phyloP scores from a whole-genome alignment of 2,329 filamentous ascomycete genomes.

The Zalaria sp. region DNA sequence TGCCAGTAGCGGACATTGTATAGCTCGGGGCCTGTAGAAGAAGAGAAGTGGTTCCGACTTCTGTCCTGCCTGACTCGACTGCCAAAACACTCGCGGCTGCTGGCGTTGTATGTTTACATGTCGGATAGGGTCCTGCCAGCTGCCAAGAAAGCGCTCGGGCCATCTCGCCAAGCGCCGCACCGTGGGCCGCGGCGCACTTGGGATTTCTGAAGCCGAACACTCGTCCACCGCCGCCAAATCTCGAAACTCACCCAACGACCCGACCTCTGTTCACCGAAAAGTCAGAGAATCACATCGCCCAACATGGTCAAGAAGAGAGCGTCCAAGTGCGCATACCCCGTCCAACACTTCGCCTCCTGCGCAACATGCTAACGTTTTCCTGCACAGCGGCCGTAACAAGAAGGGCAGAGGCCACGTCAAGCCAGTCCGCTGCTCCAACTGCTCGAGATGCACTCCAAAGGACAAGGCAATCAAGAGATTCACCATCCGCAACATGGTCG shows the following conservation, averaged over 20 bases:
- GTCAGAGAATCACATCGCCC: conserved; percentile 27
- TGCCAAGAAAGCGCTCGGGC: too few species aligned
- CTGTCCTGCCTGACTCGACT: too few species aligned
- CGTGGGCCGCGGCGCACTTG: too few species aligned
- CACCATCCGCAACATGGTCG: conserved; percentile 99
- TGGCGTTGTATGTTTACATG: too few species aligned
- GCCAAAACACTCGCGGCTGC: too few species aligned
- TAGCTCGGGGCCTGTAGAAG: conserved; percentile 4
- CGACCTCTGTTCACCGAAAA: too few species aligned
- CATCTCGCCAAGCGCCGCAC: too few species aligned
- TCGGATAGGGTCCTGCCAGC: too few species aligned
- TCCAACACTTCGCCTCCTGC: conserved; percentile 2
- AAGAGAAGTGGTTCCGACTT: neutral
- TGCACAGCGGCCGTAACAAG: conserved; percentile 88
- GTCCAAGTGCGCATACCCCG: conserved; percentile 46
- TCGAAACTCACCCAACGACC: too few species aligned
- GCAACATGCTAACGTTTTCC: conserved; percentile 20
- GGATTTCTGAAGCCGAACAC: too few species aligned
- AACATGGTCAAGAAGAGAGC: conserved; percentile 66
- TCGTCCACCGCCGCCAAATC: too few species aligned
- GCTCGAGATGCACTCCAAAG: conserved; percentile 76
- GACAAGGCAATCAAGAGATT: conserved; percentile 99
- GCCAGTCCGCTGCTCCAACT: conserved; percentile 91
- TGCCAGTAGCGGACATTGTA: conserved; percentile 47
- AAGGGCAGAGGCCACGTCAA: conserved; percentile 99